phyloP scores from a whole-genome alignment of 192 early-diverging fungal genomes.

The Backusella parvicylindrica region DNA sequence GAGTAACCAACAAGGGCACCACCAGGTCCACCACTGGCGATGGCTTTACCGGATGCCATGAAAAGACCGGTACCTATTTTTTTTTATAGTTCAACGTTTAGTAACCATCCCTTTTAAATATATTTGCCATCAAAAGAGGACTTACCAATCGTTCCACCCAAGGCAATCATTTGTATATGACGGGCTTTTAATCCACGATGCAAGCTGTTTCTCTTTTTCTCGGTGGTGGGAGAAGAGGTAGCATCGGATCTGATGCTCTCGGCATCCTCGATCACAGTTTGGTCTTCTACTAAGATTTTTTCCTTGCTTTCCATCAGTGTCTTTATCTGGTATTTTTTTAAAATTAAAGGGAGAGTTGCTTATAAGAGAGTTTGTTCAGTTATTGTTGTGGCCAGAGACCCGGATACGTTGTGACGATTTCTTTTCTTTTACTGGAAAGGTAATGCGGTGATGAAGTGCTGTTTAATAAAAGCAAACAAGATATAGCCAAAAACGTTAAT shows the following conservation, averaged over 20 bases:
- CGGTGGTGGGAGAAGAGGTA: not conserved
- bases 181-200: conserved; percentile 29
- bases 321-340: not conserved
- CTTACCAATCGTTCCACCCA: conserved; percentile 45
- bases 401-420: conserved; percentile 7
- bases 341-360: not conserved
- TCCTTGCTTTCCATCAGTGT: not conserved
- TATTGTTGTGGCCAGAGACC: conserved; percentile 24
- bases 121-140: not conserved
- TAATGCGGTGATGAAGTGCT: not conserved
- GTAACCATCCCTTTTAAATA: not conserved
- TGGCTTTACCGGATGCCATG: conserved; percentile 65
- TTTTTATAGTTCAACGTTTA: not conserved
- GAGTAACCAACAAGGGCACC: conserved; percentile 67
- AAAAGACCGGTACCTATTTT: conserved; percentile 67
- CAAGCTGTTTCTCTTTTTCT: not conserved
- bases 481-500: not conserved
- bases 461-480: not conserved
- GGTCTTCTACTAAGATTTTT: not conserved
- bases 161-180: conserved; percentile 37
- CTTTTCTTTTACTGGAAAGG: not conserved
- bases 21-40: conserved; percentile 66
- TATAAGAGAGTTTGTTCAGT: not conserved
- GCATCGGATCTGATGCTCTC: conserved; percentile 5
- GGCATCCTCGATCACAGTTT: not conserved